Evolutionary conservation across 2,329 filamentous ascomycete genomes (phyloP).

Genomic region (Diaporthe longicolla): DNA sequence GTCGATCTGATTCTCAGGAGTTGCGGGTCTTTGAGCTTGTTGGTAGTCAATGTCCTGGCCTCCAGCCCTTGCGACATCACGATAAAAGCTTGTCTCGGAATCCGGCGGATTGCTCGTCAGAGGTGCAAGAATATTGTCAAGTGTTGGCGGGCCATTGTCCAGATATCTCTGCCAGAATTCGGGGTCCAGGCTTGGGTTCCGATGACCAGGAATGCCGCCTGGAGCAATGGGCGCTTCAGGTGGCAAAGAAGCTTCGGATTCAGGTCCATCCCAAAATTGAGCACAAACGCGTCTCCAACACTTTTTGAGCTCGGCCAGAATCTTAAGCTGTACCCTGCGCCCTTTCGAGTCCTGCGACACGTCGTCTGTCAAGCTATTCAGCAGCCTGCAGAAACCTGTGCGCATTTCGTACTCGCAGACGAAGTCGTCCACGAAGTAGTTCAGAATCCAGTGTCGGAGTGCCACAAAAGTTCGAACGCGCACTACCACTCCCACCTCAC

Average conservation of each 20-base stretch:
- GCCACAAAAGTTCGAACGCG: constrained; percentile 96
- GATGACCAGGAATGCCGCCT: constrained; percentile 78
- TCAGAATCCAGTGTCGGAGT: constrained; percentile 95
- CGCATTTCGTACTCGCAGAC: constrained; percentile 82
- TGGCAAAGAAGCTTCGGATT: constrained; percentile 73
- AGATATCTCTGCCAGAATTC: constrained; percentile 65
- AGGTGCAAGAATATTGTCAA: constrained; percentile 57
- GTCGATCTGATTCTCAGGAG: constrained; percentile 57
- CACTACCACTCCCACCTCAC: constrained; percentile 93
- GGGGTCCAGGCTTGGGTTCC: constrained; percentile 69
- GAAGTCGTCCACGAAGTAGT: constrained; percentile 98
- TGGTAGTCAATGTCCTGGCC: neutral
- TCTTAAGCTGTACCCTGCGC: constrained; percentile 78
- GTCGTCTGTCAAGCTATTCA: constrained; percentile 78
- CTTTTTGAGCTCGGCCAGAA: constrained; percentile 93
- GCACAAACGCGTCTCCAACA: constrained; percentile 95
- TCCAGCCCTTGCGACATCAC: constrained; percentile 59
- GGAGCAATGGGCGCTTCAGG: constrained; percentile 79
- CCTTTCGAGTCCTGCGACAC: constrained; percentile 60
- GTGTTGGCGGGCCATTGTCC: constrained; percentile 58
- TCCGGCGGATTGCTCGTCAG: constrained; percentile 45
- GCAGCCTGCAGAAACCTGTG: constrained; percentile 81
- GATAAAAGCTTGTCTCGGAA: constrained; percentile 59
- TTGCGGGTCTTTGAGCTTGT: constrained; percentile 58
- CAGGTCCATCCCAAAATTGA: constrained; percentile 86